These are phyloP conservation scores for Excoecaria cochinchinensis DNA, from an alignment of 345 rosid genomes.

Conservation along the genomic window DNA sequence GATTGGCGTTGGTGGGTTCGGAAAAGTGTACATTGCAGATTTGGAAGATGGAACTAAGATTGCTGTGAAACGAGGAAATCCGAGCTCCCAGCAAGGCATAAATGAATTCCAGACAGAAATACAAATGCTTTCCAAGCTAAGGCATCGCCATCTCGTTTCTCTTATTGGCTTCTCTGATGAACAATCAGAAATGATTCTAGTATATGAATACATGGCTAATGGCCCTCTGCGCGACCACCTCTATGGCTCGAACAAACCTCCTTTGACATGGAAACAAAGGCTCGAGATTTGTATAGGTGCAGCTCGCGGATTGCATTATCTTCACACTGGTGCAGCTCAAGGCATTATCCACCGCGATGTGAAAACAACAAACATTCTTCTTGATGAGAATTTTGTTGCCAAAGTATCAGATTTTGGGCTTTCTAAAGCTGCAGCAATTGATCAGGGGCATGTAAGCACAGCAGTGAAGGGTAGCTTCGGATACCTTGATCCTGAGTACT, in stretches of 20 bases:
- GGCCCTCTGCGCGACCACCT: slow-evolving; percentile 84
- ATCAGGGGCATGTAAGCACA: slow-evolving; percentile 73
- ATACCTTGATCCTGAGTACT: slow-evolving; percentile 81
- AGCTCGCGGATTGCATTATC: slow-evolving; percentile 79
- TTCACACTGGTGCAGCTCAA: slow-evolving; percentile 72
- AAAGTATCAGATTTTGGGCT: slow-evolving; percentile 85
- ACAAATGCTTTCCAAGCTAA: slow-evolving; percentile 76
- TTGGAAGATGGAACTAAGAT: slow-evolving; percentile 65
- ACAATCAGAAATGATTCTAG: slow-evolving; percentile 80
- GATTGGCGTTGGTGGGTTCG: slow-evolving; percentile 84
- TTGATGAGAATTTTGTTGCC: slow-evolving; percentile 73
- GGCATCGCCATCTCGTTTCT: slow-evolving; percentile 81
- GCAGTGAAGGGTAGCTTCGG: slow-evolving; percentile 93
- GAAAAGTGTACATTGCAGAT: slow-evolving; percentile 67
- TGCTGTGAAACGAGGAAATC: slow-evolving; percentile 71
- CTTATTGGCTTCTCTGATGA: slow-evolving; percentile 81
- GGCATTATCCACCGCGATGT: slow-evolving; percentile 86
- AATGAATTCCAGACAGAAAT: slow-evolving; percentile 88
- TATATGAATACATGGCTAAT: slow-evolving; percentile 79
- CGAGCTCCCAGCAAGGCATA: slow-evolving; percentile 72
- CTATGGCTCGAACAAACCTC: slow-evolving; percentile 51
- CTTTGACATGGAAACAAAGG: slow-evolving; percentile 77
- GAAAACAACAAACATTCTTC: slow-evolving; percentile 80
- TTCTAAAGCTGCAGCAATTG: slow-evolving; percentile 67
- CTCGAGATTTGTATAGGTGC: slow-evolving; percentile 81